Base-by-base conservation (phyloP, 2,329 filamentous ascomycete species). In the Botryotinia globosa region DNA sequence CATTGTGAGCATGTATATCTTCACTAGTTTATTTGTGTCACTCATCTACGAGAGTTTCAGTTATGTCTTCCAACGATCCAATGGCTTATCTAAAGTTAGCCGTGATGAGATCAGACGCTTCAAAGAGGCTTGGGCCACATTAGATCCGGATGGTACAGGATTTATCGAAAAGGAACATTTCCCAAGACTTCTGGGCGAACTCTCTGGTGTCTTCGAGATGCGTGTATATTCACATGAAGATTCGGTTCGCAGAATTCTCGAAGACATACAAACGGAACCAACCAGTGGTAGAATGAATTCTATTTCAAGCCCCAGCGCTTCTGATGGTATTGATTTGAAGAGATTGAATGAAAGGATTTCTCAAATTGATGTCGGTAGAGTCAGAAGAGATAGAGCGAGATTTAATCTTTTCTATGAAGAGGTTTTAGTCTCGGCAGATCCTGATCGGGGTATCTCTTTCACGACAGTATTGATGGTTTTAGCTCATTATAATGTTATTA, bases 1-100 rank as follows among this genome's bases (percentile, higher is more conserved):
- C 84, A 95, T 99, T 79, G 88, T 99, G 82, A 98, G 95, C 92
- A 99, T 99, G 96, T 99, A 99, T 83, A 97, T 99, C 79, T 99
- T 99, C 80, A 95, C 98, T 80, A 98, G 95, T 80, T 85, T 99
- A 80, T 99, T 99, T 82, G 95, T 99, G 73, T 99, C 96, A 66
- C 90, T 99, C 81, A 99, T 99, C 77, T 99, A 97, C 83, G 96
- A 99, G 84, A 98, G 94, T 83, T 99, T 99, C 86, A 97, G 94
- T 81, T 99, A 99, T 80, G 96, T 99, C 75, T 99, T 98, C 81
- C 97, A 99, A 83, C 90, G 94, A 75, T 98, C 95, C 74, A 97
- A 93, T 79, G 94, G 94, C n/a, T 87, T 98, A 77, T 94, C 92
- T 9, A 91, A 92, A 74, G 91, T 99, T 78, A 97, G 94, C 78